phyloP scores from a whole-genome alignment of 257 asterid species.

The Capsicum baccatum region DNA sequence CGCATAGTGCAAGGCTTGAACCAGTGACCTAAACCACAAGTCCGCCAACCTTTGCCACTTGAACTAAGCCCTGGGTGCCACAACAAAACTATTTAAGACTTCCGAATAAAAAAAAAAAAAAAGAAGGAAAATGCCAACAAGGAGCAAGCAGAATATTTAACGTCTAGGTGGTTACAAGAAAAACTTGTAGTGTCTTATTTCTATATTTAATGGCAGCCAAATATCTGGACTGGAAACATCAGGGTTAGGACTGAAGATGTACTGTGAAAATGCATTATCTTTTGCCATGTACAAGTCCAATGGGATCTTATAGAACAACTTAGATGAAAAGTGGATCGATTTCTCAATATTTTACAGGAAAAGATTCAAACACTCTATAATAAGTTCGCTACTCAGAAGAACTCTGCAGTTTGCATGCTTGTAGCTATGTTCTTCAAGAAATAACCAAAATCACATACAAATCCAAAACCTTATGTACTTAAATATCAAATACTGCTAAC shows the following conservation, averaged over 20 bases:
- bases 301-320: neutral
- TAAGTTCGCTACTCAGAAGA: constrained; percentile 9
- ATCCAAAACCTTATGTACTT: neutral
- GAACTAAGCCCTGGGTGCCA: too few species aligned
- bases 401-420: neutral
- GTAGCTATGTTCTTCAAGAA: constrained; percentile 8
- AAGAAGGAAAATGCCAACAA: neutral
- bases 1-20: neutral
- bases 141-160: constrained; percentile 2
- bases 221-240: neutral
- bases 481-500: neutral
- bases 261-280: neutral
- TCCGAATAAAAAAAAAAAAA: neutral
- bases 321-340: neutral
- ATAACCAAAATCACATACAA: neutral
- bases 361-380: neutral
- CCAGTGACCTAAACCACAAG: neutral
- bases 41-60: neutral
- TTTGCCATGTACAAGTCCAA: neutral
- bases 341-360: constrained; percentile 20
- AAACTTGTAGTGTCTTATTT: neutral
- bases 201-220: neutral
- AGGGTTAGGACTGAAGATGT: constrained; percentile 1
- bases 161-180: neutral
- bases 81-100: neutral